Evolutionary conservation across 805 yeast genomes (phyloP), one percentile per base, ranked within the genome.

Genomic region (Teunomyces aglyptinius): DNA sequence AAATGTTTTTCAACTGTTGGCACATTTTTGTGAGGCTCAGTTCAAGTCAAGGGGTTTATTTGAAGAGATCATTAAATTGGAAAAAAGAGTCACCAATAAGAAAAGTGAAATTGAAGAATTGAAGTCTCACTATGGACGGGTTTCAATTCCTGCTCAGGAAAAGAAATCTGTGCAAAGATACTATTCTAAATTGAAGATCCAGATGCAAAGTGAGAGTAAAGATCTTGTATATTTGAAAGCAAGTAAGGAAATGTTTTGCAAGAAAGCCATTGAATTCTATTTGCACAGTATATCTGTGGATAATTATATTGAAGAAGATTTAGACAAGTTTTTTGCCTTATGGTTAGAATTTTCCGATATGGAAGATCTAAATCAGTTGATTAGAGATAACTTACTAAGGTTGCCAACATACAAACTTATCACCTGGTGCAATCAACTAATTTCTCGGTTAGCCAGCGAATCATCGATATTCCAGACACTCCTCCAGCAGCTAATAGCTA

Each of bases 401-500:
- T 64, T 88, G 15, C 86, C 95, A 0, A 71, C 78, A 11, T 70
- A 72, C 57, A 83, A 83, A 54, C 78, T 89, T 44, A 71, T 88
- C 4, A 79, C 89, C 0, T 91, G 97, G 96, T 72, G 84, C 31
- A 83, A 85, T 49, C 98, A 91, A 59, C 72, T 91, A 38, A 73
- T 87, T 2, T 88, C 97, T 0, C 71, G 94, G 46, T 58, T 91
- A 12, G 66, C 79, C 1, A 67, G 65, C 29, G 86, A 79, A 7
- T 44, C 53, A 0, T 60, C 75, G 1, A 58, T 56, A 0, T 90
- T 89, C 55, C 96, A 88, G 56, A 58, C 49, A 2, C 57, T 76
- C 1, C 61, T 90, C 18, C 74, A 75, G 29, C 53, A 59, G 1
- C 61, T 87, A 12, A 63, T 88, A 29, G 49, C 67, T 10, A 58